Base-by-base conservation (phyloP, 345 rosid genomes). In the Syzygium grande region DNA sequence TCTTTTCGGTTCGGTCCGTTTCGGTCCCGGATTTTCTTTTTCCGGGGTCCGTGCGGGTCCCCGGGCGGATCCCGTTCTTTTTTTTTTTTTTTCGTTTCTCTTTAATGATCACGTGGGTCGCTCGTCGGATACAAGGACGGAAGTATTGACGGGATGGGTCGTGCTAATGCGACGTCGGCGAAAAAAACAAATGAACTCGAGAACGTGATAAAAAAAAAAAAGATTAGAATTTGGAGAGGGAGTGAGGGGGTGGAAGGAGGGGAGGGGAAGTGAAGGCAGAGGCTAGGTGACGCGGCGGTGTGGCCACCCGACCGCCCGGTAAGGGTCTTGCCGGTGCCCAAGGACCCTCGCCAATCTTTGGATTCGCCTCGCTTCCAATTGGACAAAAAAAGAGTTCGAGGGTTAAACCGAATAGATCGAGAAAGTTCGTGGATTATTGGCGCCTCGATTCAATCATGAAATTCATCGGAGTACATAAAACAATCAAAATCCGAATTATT, bases 81-180 rank as follows among this genome's bases (percentile, higher is more conserved):
- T 7, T 15, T 8, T 3, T n/a, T 2, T 63, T 34, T 73, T 27
- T 11, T 25, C 14, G n/a, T 25, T 2, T n/a, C 46, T 43, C 27
- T 59, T 25, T 2, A n/a, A 27, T n/a, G 73, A 6, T n/a, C 15
- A 5, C 27, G 27, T 27, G 11, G 12, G 30, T 27, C 16, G 0
- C 27, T 59, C 1, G 30, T 25, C 0, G 1, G 0, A 68, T 2
- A 4, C 4, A 19, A 34, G 83, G 11, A 73, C 8, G 2, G 5
- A 30, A 5, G 49, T 19, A 10, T 19, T 0, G 13, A 34, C 0
- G 1, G 1, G 11, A 34, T 0, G 7, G 12, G 34, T 34, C 46
- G 23, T 68, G 83, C 25, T 25, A 4, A 25, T 23, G 63, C 25
- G 6, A 23, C n/a, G 63, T 58, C 29, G 1, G 6, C 13, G 14